phyloP scores from a whole-genome alignment of 257 asterid species.

The Verbena officinalis region DNA sequence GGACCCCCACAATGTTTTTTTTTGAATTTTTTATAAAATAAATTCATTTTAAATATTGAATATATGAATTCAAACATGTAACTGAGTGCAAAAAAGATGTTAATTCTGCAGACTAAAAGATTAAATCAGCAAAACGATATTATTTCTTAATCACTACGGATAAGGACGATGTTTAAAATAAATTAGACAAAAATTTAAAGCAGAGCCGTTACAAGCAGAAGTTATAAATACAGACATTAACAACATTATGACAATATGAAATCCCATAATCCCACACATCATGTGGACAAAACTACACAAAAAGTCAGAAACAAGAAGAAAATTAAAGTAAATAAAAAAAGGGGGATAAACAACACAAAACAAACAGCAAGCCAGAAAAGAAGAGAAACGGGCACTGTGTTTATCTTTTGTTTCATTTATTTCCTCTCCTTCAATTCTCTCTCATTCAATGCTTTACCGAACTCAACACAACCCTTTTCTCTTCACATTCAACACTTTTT shows the following conservation, averaged over 20 bases:
- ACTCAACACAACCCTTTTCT: constrained; percentile 69
- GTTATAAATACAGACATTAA: constrained; percentile 1
- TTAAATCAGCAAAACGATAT: not conserved
- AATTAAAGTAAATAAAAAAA: not conserved
- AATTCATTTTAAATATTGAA: too few species aligned
- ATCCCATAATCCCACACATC: constrained; percentile 9
- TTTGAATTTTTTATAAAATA: too few species aligned
- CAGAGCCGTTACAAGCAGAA: constrained; percentile 16
- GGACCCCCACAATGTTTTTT: too few species aligned
- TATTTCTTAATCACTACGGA: constrained; percentile 17
- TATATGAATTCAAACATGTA: too few species aligned
- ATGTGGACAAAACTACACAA: constrained; percentile 15
- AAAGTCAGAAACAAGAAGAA: constrained; percentile 2
- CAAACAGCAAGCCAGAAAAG: not conserved
- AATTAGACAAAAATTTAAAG: not conserved
- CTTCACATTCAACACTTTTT: constrained; percentile 52
- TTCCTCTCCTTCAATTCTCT: constrained; percentile 29
- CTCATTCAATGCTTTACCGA: constrained; percentile 85
- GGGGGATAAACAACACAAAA: not conserved
- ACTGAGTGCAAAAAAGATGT: not conserved
- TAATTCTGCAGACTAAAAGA: constrained; percentile 9
- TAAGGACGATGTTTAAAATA: constrained; percentile 9
- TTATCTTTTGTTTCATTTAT: not conserved
- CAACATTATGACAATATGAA: not conserved
- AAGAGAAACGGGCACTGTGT: constrained; percentile 2